phyloP scores from a whole-genome alignment of 2,329 filamentous ascomycete species.

The Biscogniauxia sp. region DNA sequence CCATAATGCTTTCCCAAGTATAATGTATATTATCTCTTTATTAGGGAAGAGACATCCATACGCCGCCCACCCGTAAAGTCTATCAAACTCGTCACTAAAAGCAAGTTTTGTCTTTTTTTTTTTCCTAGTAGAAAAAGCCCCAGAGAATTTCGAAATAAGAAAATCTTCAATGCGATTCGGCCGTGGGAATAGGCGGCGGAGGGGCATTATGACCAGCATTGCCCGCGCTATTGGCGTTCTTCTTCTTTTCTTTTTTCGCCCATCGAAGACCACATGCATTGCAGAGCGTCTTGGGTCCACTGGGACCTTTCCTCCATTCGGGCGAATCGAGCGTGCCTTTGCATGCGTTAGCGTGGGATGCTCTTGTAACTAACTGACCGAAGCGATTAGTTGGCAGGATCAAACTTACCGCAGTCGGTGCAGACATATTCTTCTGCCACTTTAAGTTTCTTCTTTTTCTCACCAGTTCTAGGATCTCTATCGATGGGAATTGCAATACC shows the following conservation, averaged over 20 bases:
- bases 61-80: constrained; percentile 13
- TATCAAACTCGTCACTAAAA: neutral
- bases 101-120: constrained; percentile 6
- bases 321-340: constrained; percentile 81
- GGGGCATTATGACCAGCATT: constrained; percentile 8
- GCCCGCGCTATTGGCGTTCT: constrained; percentile 24
- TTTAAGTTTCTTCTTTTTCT: constrained; percentile 89
- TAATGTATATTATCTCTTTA: constrained; percentile 9
- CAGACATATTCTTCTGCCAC: constrained; percentile 87
- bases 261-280: constrained; percentile 84
- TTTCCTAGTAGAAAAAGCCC: constrained; percentile 2
- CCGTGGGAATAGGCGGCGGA: constrained; percentile 8
- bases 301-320: constrained; percentile 93
- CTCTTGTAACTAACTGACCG: neutral
- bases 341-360: constrained; percentile 9
- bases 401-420: constrained; percentile 75
- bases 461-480: constrained; percentile 66
- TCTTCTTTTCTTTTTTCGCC: constrained; percentile 82
- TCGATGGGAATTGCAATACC: constrained; percentile 83
- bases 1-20: neutral
- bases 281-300: constrained; percentile 89
- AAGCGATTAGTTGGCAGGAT: neutral
- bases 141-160: constrained; percentile 2
- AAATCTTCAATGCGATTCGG: constrained; percentile 7
- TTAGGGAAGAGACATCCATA: constrained; percentile 11